Evolutionary conservation across 768 basidiomycete genomes (phyloP).

Genomic region (Podaxis rugospora): DNA sequence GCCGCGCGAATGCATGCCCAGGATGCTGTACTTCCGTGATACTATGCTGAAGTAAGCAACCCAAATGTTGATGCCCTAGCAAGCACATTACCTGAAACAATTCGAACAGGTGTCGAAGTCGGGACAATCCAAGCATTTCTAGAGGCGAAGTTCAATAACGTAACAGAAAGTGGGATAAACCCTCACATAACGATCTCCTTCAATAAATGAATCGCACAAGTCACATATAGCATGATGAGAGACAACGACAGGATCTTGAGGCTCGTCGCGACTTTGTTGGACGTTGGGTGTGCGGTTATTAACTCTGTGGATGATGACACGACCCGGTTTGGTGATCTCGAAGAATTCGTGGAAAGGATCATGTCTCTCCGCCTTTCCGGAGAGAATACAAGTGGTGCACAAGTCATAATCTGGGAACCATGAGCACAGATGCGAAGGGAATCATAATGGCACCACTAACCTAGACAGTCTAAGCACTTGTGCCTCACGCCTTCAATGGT

Average conservation of each 20-base stretch:
- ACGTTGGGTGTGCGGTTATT: slow-evolving; percentile 20
- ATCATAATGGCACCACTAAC: slow-evolving; percentile 31
- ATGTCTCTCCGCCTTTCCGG: slow-evolving; percentile 47
- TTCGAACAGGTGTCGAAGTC: slow-evolving; percentile 74
- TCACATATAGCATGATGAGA: slow-evolving; percentile 70
- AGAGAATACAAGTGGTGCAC: slow-evolving; percentile 52
- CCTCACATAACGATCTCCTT: slow-evolving; percentile 70
- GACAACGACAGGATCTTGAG: slow-evolving; percentile 18
- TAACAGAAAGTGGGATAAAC: background rate
- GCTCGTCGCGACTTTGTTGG: background rate
- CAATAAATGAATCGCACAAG: slow-evolving; percentile 68
- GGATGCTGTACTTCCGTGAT: slow-evolving; percentile 77
- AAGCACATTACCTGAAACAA: slow-evolving; percentile 54
- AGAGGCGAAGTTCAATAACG: background rate
- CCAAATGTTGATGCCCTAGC: background rate
- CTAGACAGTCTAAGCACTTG: slow-evolving; percentile 76
- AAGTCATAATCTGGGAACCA: slow-evolving; percentile 62
- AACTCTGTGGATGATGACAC: slow-evolving; percentile 61
- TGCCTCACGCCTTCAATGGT: slow-evolving; percentile 64
- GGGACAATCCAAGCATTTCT: slow-evolving; percentile 83
- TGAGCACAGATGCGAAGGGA: background rate
- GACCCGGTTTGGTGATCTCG: slow-evolving; percentile 60
- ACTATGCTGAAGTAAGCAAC: slow-evolving; percentile 23
- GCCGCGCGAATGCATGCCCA: slow-evolving; percentile 63
- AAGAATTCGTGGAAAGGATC: slow-evolving; percentile 69